Conservation (phyloP, 305 asterid species). For the Fraxinus platypoda region DNA sequence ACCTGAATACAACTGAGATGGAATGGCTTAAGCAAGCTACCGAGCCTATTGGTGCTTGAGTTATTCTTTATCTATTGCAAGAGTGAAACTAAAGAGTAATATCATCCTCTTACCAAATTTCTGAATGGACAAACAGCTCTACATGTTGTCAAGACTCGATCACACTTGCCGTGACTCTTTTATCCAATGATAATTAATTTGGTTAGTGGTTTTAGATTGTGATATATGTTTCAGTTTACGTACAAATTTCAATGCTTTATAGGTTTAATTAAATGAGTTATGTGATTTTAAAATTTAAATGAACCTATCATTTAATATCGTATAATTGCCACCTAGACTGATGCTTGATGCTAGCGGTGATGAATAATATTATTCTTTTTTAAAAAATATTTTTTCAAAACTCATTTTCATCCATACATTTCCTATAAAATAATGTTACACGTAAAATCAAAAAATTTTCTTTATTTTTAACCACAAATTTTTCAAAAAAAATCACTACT, state of each 20-base stretch:
- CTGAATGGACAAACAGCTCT: not conserved
- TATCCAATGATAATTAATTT: not conserved
- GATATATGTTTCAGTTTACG: not conserved
- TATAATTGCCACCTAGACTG: not conserved
- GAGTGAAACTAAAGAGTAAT: not conserved
- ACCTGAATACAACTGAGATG: constrained; percentile 58
- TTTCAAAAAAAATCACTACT: no score
- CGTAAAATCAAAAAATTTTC: no score
- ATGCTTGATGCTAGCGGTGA: not conserved
- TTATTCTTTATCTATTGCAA: not conserved
- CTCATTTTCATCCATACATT: not conserved
- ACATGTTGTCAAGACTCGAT: not conserved
- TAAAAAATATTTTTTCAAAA: no score
- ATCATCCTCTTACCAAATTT: not conserved
- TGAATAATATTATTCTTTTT: no score
- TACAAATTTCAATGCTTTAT: not conserved
- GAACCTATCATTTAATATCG: no score
- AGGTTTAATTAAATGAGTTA: no score
- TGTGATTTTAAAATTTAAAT: not conserved
- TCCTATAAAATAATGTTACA: no score
- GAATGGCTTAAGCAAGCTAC: constrained; percentile 90
- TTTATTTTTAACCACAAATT: not conserved
- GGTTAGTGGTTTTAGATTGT: not conserved
- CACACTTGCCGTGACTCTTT: not conserved
- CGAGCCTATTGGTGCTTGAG: constrained; percentile 51